Evolutionary conservation across 2,329 filamentous ascomycete species (phyloP), one percentile per base, ranked within the genome.

Genomic region (Pseudogymnoascus pannorum): DNA sequence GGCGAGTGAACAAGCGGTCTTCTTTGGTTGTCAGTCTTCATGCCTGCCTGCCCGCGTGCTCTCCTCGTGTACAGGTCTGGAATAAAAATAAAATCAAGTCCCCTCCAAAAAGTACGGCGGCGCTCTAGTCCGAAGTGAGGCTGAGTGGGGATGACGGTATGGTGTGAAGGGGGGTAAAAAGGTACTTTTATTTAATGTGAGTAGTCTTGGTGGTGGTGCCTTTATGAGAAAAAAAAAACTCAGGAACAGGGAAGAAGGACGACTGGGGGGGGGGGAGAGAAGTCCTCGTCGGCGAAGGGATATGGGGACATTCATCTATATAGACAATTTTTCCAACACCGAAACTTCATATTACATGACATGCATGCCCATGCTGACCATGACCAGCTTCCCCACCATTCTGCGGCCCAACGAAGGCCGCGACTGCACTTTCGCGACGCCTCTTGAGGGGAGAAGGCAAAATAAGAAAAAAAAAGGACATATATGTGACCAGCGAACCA

Each of bases 1-100:
- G 64, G 64, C 62, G 60, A 44, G 60, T 60, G 12, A 59, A 48
- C 64, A 61, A 65, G 40, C 40, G 40, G 40, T 44, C 40, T 44
- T 44, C 40, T 44, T 44, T 44, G 40, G 40, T 44, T 44, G 40
- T 44, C 40, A 44, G 40, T 44, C 40, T 44, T 44, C 40, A 44
- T 44, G 40, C 40, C 40, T 44, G 40, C 40, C 40, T 44, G 40
- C 40, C 40, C 40, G 40, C 40, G 40, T 44, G 40, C 40, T 44
- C 40, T 44, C 20, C 40, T 44, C 40, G 20, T 44, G 40, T 24
- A 44, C 40, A 44, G 24, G 40, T 44, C 40, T 44, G 11, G 40
- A 44, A 44, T 44, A 44, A 44, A 44, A 44, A 44, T 44, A 44
- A 44, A 44, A 44, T 14, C n/a, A 24, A 44, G 11, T 11, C 11